Base-by-base conservation (phyloP, 169 alveolate genomes). In the Plasmodium malariae region DNA sequence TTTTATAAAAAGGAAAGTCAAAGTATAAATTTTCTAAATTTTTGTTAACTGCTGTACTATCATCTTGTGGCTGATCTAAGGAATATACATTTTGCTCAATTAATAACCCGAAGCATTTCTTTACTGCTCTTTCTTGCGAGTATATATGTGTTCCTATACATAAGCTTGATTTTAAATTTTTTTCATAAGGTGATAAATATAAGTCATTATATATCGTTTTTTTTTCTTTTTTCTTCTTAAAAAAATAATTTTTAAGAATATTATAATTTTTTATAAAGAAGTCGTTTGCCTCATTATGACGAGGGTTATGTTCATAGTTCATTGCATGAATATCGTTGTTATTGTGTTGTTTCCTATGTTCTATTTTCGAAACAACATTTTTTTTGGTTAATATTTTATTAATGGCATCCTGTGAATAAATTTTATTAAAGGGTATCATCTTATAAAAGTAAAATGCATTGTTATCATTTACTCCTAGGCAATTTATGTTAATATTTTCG, bases 71-170 rank as follows among this genome's bases (percentile, higher is more conserved):
- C n/a, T 37, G 67, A 48, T 86, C 87, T 6, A 36, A n/a, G 48
- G 74, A 21, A 48, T 70, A 70, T 26, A 71, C 87, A 72, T 86
- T 86, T 45, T 71, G 86, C 51, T 86, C 92, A 30, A 86, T 86
- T 57, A 71, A 63, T 40, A 86, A 71, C 36, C 92, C 92, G 24
- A 86, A 86, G 21, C 92, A 86, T 86, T 86, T 86, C 49, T 86
- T 86, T n/a, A 86, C 92, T 24, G 92, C 92, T 28, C 92, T 69
- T 71, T 86, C 92, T 69, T 86, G 69, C 24, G 92, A 86, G 34
- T 86, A 86, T 86, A 86, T 86, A 70, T 86, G 92, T 4, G 92
- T 86, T 48, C 92, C 92, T 57, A 86, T 70, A 69, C 92, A 86
- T 69, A 86, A 24, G 30, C 92, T 86, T 59, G 92, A 86, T 71